Evolutionary conservation across 1,284 basidiomycete genomes (phyloP).

Genomic region (Peniophora sp.): DNA sequence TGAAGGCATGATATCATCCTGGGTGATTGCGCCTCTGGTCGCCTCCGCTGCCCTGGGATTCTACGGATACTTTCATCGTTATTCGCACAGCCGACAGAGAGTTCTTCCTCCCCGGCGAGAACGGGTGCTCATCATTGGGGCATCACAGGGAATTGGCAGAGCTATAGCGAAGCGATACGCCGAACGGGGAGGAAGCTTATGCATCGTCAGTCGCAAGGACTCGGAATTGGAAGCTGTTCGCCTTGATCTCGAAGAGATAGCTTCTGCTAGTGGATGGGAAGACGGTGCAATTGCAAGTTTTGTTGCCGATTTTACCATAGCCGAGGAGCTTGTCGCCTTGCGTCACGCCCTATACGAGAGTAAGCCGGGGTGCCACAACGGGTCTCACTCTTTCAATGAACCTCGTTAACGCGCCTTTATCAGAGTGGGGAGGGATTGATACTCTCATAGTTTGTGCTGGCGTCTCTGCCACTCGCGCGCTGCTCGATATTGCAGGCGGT

Average conservation of each 20-base stretch:
- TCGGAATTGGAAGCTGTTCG: conserved; percentile 52
- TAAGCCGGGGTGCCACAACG: too few species aligned
- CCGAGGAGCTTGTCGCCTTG: conserved; percentile 62
- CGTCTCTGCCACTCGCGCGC: conserved; percentile 74
- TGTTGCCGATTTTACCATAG: conserved; percentile 59
- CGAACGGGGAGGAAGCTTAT: conserved; percentile 65
- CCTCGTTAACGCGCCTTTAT: background rate
- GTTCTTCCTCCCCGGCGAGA: conserved; percentile 30
- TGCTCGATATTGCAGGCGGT: conserved; percentile 63
- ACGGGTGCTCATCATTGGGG: conserved; percentile 75
- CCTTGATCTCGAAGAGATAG: conserved; percentile 43
- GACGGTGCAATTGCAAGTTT: conserved; percentile 29
- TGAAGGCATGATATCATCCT: background rate
- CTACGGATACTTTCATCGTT: background rate
- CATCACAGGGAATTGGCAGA: conserved; percentile 78
- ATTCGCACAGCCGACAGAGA: background rate
- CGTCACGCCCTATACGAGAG: conserved; percentile 50
- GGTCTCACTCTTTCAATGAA: too few species aligned
- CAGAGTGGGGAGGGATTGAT: conserved; percentile 79
- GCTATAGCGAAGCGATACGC: conserved; percentile 71
- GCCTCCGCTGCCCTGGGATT: background rate
- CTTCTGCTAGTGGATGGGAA: conserved; percentile 10
- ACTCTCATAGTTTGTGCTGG: conserved; percentile 83
- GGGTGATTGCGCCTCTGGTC: background rate
- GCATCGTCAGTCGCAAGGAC: conserved; percentile 67